A percentile compares a stretch with the other conserved stretches of the same genome.
Conservation (phyloP, 1,284 basidiomycete species). For the Cryptococcus jaspeensis region DNA sequence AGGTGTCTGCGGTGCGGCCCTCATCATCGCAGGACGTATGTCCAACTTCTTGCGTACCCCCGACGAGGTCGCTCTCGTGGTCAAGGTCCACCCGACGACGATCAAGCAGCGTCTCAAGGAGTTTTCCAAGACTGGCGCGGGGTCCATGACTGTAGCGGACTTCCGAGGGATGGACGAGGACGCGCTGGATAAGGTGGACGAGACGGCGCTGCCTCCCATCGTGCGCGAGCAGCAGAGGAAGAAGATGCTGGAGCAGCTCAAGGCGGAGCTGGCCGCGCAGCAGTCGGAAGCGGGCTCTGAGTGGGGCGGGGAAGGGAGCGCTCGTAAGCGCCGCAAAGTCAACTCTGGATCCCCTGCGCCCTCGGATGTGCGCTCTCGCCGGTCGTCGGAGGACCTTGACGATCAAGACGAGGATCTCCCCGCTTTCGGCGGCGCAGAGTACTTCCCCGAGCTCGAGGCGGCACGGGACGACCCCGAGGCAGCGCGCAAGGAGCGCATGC, state of each 20-base stretch:
- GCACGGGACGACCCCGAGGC: constrained; percentile 29
- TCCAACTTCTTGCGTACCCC: constrained; percentile 92
- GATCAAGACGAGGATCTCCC: constrained; percentile 48
- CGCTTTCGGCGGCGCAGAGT: constrained; percentile 51
- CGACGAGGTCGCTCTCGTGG: constrained; percentile 95
- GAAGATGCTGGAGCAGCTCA: constrained; percentile 29
- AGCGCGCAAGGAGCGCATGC: constrained; percentile 16
- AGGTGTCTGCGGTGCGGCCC: constrained; percentile 93
- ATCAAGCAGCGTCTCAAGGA: constrained; percentile 93
- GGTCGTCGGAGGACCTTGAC: constrained; percentile 13
- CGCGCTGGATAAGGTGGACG: constrained; percentile 50
- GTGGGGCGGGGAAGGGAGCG: constrained; percentile 48
- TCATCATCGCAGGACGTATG: constrained; percentile 95
- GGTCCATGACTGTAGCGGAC: constrained; percentile 81
- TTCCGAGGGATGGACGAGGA: constrained; percentile 78
- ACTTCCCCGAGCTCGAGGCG: constrained; percentile 58
- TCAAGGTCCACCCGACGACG: constrained; percentile 95
- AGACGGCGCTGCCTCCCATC: constrained; percentile 35
- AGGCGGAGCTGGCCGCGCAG: constrained; percentile 43
- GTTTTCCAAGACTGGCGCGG: constrained; percentile 86
- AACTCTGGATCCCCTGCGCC: background rate
- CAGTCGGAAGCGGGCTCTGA: constrained; percentile 3
- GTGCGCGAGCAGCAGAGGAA: constrained; percentile 45
- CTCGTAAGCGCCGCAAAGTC: constrained; percentile 33
- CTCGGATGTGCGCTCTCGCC: no score